Conservation (phyloP, 2,329 filamentous ascomycete species). For the Colletotrichum sojae region DNA sequence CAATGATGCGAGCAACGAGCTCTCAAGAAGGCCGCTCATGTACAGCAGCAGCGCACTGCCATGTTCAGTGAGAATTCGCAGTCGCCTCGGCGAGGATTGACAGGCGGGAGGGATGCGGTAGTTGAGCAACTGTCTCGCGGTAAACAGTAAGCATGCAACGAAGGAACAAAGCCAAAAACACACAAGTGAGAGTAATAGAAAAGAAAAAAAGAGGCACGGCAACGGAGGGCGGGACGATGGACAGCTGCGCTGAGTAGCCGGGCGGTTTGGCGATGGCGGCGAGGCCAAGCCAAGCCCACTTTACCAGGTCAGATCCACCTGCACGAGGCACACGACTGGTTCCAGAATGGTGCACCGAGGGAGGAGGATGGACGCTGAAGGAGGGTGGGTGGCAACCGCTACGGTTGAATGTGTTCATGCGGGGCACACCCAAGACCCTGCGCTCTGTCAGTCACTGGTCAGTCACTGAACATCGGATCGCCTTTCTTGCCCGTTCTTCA, state of each 20-base stretch:
- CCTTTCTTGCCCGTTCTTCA: no score
- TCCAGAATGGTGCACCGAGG: constrained; percentile 31
- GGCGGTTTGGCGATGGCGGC: constrained; percentile 32
- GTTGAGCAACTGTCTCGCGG: not conserved
- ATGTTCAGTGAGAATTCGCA: constrained; percentile 33
- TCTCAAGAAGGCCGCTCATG: constrained; percentile 34
- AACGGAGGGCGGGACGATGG: constrained; percentile 14
- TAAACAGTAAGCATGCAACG: constrained; percentile 10
- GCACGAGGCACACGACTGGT: constrained; percentile 38
- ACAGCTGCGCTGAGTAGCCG: constrained; percentile 17
- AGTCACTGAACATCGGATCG: not conserved
- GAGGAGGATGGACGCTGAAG: not conserved
- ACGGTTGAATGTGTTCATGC: constrained; percentile 26
- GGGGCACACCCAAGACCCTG: constrained; percentile 38
- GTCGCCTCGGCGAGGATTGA: constrained; percentile 15
- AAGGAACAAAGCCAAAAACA: not conserved
- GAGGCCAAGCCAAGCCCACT: constrained; percentile 34
- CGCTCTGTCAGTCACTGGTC: constrained; percentile 17
- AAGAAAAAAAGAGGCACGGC: constrained; percentile 7
- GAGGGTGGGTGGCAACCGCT: constrained; percentile 11
- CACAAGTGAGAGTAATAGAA: constrained; percentile 7
- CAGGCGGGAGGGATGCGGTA: not conserved
- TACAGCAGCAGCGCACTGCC: constrained; percentile 35
- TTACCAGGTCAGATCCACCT: constrained; percentile 37
- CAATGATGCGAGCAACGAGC: constrained; percentile 31